Evolutionary conservation across 1,284 basidiomycete species (phyloP).

Genomic region (Ustilago lituana): DNA sequence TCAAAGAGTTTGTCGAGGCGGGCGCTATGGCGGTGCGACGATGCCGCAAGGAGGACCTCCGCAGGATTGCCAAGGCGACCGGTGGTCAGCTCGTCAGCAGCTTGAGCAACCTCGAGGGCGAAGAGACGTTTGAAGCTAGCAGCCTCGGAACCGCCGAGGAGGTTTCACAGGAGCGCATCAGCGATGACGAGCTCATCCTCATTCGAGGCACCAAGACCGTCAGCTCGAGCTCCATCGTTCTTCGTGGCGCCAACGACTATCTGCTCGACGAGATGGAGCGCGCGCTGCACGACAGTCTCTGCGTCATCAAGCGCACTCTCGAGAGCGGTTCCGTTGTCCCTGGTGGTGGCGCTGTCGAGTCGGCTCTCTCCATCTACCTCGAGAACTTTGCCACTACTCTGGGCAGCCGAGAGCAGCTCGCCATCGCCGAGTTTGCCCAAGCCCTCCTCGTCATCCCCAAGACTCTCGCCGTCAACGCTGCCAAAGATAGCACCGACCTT

Average conservation of each 20-base stretch:
- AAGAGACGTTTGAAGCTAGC: slow-evolving; percentile 94
- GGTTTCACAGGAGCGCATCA: slow-evolving; percentile 94
- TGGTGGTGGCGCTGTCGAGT: slow-evolving; percentile 96
- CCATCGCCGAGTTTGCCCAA: slow-evolving; percentile 96
- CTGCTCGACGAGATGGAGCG: slow-evolving; percentile 99
- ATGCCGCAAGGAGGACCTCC: slow-evolving; percentile 96
- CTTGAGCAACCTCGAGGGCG: slow-evolving; percentile 95
- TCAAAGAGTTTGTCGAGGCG: slow-evolving; percentile 99
- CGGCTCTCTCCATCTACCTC: slow-evolving; percentile 94
- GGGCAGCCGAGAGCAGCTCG: slow-evolving; percentile 95
- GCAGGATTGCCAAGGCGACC: slow-evolving; percentile 95
- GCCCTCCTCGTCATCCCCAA: slow-evolving; percentile 93
- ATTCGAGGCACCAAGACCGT: slow-evolving; percentile 98
- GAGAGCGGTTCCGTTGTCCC: slow-evolving; percentile 96
- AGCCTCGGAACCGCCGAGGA: slow-evolving; percentile 92
- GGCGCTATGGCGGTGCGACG: slow-evolving; percentile 98
- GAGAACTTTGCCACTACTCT: slow-evolving; percentile 97
- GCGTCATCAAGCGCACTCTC: slow-evolving; percentile 94
- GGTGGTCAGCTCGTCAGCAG: slow-evolving; percentile 92
- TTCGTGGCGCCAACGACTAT: slow-evolving; percentile 98
- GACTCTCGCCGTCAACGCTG: slow-evolving; percentile 95
- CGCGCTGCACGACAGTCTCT: slow-evolving; percentile 91
- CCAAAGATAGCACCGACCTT: slow-evolving; percentile 96
- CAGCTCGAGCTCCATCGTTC: slow-evolving; percentile 88
- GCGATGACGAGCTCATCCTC: slow-evolving; percentile 97